phyloP scores from a whole-genome alignment of 495 filamentous ascomycete species.

The Penicillium bialowiezense region DNA sequence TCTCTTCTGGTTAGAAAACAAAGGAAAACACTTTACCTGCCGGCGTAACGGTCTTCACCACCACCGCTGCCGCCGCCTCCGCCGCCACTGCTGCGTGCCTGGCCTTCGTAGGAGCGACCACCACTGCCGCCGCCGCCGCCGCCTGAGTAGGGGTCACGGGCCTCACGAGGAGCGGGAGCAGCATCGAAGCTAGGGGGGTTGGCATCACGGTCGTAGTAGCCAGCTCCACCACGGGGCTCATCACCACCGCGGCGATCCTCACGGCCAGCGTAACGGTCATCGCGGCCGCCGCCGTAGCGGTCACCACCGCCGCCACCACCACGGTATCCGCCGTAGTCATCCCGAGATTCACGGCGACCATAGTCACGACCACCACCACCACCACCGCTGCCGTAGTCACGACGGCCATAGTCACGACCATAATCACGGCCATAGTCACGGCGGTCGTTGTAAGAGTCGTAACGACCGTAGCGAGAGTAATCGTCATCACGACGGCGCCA shows the following conservation, averaged over 20 bases:
- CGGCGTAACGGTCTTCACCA: conserved; percentile 44
- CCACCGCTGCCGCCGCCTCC: conserved; percentile 18
- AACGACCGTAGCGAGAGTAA: conserved; percentile 56
- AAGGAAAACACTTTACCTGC: conserved; percentile 37
- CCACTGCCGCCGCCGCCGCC: no score
- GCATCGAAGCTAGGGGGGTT: conserved; percentile 45
- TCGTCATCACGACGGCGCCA: conserved; percentile 45
- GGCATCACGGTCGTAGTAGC: conserved; percentile 46
- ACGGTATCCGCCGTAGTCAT: conserved; percentile 51
- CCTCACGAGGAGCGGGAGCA: conserved; percentile 55
- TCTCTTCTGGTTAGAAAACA: conserved; percentile 11
- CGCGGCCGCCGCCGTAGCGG: conserved; percentile 43
- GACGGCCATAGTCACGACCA: conserved; percentile 36
- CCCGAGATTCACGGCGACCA: conserved; percentile 53
- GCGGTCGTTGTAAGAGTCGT: conserved; percentile 59
- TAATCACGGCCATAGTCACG: conserved; percentile 53
- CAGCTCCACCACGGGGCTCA: conserved; percentile 35
- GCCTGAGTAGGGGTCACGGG: conserved; percentile 56
- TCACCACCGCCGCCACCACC: conserved; percentile 54
- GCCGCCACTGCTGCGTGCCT: conserved; percentile 6
- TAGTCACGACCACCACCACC: conserved; percentile 41
- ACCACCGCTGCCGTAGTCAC: conserved; percentile 50
- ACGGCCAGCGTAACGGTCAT: conserved; percentile 47
- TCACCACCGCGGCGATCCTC: conserved; percentile 55
- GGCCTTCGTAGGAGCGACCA: conserved; percentile 49